Percentiles rank a stretch among this genome's conserved stretches.
Conservation (phyloP, 768 basidiomycete genomes). For the Boletus subcaerulescens region DNA sequence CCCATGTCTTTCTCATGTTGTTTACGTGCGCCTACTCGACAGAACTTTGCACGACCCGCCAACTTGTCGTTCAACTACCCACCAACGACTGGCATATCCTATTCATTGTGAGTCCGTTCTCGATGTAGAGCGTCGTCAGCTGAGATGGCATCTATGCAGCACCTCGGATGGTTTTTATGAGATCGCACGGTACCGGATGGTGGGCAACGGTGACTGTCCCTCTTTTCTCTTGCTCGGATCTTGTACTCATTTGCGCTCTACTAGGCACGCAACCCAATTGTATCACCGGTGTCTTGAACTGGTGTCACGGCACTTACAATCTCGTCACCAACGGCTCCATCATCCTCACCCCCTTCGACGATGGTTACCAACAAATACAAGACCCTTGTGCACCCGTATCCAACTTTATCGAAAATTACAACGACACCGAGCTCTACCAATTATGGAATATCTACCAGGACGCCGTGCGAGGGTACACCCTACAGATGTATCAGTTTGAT, state of each 20-base stretch:
- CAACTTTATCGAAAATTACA: conserved; percentile 84
- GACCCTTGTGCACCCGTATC: conserved; percentile 88
- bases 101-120: conserved; percentile 68
- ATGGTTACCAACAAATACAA: conserved; percentile 94
- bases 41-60: conserved; percentile 85
- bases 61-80: conserved; percentile 86
- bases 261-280: conserved; percentile 81
- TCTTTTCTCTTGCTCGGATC: not conserved
- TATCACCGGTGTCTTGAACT: conserved; percentile 84
- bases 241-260: not conserved
- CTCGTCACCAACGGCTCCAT: conserved; percentile 79
- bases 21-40: not conserved
- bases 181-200: conserved; percentile 87
- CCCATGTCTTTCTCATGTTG: not conserved
- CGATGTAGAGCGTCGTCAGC: not conserved
- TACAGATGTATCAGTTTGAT: conserved; percentile 78
- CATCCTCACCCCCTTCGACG: conserved; percentile 65
- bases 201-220: conserved; percentile 63
- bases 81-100: conserved; percentile 78
- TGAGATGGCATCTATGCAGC: conserved; percentile 36
- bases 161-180: conserved; percentile 79
- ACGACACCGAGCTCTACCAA: conserved; percentile 62
- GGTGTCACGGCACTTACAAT: conserved; percentile 81
- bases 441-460: conserved; percentile 77
- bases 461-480: conserved; percentile 52